Evolutionary conservation across 106 monocot species (phyloP), one percentile per base, ranked within the genome.

Genomic region (Dendrobium officinale): DNA sequence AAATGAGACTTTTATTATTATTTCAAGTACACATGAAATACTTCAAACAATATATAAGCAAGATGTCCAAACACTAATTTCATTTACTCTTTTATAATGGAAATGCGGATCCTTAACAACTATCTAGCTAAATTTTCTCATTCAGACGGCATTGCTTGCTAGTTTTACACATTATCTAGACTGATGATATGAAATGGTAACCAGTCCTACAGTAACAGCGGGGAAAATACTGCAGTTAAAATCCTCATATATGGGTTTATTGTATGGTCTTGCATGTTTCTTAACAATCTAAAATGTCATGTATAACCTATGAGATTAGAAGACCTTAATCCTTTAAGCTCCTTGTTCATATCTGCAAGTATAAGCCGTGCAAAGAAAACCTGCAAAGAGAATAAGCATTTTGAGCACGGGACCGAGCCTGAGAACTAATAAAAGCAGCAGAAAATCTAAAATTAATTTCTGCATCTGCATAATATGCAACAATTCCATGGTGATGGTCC

Each of bases 261-360:
- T 24, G 67, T 67, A 31, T 67, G 67, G 31, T 15, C 11, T 70
- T 70, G 27, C 70, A 37, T 31, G 70, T 29, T 70, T 70, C 10
- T 37, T 37, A 33, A 70, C 27, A 70, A 70, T 70, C 33, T 70
- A 70, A 70, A 33, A 70, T 70, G 70, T 70, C 70, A 74, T 74
- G 74, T 74, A 74, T 42, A 78, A 77, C 59, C 56, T 51, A 26
- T 78, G 58, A 67, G 73, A 82, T 67, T 67, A 16, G 67, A 22
- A 78, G 80, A 95, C 99, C 99, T 95, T 83, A 95, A 77, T 84
- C 95, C 99, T 88, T 99, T 99, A 73, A 99, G 85, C 86, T 99
- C 99, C 70, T 99, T 99, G 66, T 93, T 91, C 99, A 93, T 95
- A 61, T 93, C 94, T 72, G 93, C 89, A 90, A 99, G 99, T 86